These are phyloP conservation scores for Paraconiothyrium sp. DNA, from an alignment of 2,329 filamentous ascomycete genomes.

Conservation along the genomic window DNA sequence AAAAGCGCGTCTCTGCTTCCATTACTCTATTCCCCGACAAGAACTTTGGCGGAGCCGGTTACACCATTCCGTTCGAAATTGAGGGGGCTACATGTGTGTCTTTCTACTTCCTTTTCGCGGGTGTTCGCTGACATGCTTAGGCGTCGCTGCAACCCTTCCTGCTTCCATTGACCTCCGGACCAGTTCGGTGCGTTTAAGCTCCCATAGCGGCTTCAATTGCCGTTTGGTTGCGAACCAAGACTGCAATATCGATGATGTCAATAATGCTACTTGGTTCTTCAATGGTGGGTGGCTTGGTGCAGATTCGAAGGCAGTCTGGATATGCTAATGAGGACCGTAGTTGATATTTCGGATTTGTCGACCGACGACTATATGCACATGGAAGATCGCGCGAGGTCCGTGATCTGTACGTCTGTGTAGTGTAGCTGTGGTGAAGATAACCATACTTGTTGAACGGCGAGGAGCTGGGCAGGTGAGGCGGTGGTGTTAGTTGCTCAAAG, in stretches of 20 bases:
- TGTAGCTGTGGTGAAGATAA: not conserved
- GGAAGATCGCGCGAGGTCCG: constrained; percentile 1
- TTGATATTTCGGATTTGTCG: constrained; percentile 9
- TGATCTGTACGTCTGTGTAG: constrained; percentile 11
- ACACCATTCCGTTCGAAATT: constrained; percentile 12
- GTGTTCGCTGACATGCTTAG: not conserved
- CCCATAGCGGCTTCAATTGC: constrained; percentile 6
- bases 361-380: constrained; percentile 8
- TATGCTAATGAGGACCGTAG: not conserved
- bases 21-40: constrained; percentile 14
- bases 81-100: not conserved
- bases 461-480: too few relatives aligned
- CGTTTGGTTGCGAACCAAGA: not conserved
- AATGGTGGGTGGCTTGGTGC: not conserved
- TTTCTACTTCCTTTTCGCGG: not conserved
- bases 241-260: not conserved
- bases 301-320: too few relatives aligned
- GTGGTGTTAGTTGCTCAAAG: too few relatives aligned
- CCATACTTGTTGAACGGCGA: not conserved
- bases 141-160: not conserved
- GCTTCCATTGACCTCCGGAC: constrained; percentile 1
- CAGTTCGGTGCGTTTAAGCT: constrained; percentile 1
- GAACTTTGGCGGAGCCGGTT: constrained; percentile 1
- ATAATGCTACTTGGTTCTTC: constrained; percentile 16
- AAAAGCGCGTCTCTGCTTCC: constrained; percentile 12